Conservation (phyloP, 306 rosid genomes). For the Malus domestica region ASM211411v1 NC_041803.1:12219001-12219500, state of each 20-base stretch:
- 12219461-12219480: background rate
- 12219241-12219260: slow-evolving; percentile 4
- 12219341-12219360: slow-evolving; percentile 53
- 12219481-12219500: slow-evolving; percentile 11
- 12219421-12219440: slow-evolving; percentile 17
- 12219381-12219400: slow-evolving; percentile 35
- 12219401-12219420: slow-evolving; percentile 26
- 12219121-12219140: slow-evolving; percentile 55
- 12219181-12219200: slow-evolving; percentile 5
- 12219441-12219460: background rate
- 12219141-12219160: slow-evolving; percentile 57
- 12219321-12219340: slow-evolving; percentile 42
- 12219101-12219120: slow-evolving; percentile 25
- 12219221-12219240: slow-evolving; percentile 44
- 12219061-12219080: slow-evolving; percentile 50
- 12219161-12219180: slow-evolving; percentile 46
- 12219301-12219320: slow-evolving; percentile 32
- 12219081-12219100: slow-evolving; percentile 26
- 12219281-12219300: slow-evolving; percentile 10
- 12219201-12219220: slow-evolving; percentile 47
- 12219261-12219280: slow-evolving; percentile 13
- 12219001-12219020: slow-evolving; percentile 51
- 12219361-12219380: slow-evolving; percentile 56
- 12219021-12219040: slow-evolving; percentile 54
- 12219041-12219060: slow-evolving; percentile 68